Conservation (phyloP, 768 basidiomycete genomes). For the Agrocybe pediades region DNA sequence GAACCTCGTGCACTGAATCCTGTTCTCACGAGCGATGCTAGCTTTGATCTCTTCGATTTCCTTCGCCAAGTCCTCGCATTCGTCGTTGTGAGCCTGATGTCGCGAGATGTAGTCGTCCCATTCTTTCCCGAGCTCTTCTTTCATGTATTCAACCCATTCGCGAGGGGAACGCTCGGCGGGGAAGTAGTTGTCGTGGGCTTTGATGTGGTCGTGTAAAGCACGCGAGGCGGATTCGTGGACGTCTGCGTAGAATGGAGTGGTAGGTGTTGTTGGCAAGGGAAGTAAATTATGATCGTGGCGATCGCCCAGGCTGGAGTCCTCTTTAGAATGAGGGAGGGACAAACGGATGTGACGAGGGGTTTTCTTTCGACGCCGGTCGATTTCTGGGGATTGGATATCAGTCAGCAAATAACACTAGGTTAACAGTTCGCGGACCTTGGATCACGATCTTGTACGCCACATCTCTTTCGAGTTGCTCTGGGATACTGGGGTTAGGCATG, state of each 20-base stretch:
- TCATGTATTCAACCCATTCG: neutral
- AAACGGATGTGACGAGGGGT: neutral
- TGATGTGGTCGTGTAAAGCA: neutral
- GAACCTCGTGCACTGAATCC: neutral
- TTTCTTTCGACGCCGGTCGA: neutral
- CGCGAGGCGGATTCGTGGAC: neutral
- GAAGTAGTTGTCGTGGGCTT: constrained; percentile 1
- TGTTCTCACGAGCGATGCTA: neutral
- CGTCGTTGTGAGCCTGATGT: neutral
- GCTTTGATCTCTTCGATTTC: neutral
- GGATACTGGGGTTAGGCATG: neutral
- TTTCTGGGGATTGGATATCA: neutral
- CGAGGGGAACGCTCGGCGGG: neutral
- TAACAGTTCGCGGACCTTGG: neutral
- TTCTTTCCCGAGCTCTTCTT: neutral
- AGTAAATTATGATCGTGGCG: too few relatives aligned
- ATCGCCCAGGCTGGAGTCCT: neutral
- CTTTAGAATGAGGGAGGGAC: neutral
- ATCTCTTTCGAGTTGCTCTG: neutral
- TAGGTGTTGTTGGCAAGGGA: neutral
- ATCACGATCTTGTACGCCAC: neutral
- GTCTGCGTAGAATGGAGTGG: neutral
- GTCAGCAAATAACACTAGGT: too few relatives aligned
- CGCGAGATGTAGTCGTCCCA: neutral
- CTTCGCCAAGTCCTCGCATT: neutral